phyloP scores from a whole-genome alignment of 805 yeast genomes.

The Starmerella tilneyi region DNA sequence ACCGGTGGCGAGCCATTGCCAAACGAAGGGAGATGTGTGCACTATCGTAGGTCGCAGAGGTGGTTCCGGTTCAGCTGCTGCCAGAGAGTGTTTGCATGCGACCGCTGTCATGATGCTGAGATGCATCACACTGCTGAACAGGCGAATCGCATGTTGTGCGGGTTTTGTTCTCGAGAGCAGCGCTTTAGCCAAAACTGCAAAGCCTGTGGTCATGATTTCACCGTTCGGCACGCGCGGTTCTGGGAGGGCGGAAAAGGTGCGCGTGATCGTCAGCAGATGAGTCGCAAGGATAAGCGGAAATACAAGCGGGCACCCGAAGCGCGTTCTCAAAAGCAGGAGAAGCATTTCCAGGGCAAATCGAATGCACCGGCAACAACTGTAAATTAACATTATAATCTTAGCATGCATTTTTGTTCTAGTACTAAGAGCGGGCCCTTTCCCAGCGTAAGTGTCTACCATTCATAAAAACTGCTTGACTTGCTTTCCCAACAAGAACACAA shows the following conservation, averaged over 20 bases:
- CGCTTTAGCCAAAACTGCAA: constrained; percentile 31
- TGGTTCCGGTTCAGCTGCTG: constrained; percentile 40
- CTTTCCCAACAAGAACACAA: no score
- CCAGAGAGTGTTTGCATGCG: constrained; percentile 36
- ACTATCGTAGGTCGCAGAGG: constrained; percentile 34
- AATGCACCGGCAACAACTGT: no score
- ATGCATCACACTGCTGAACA: constrained; percentile 32
- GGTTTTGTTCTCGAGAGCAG: constrained; percentile 36
- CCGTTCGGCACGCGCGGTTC: constrained; percentile 31
- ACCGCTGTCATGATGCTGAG: constrained; percentile 35
- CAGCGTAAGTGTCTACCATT: no score
- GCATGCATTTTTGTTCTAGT: no score
- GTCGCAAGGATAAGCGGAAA: constrained; percentile 36
- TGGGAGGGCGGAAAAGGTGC: constrained; percentile 41
- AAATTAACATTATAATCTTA: no score
- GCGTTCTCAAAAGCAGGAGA: constrained; percentile 10
- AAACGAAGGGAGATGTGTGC: constrained; percentile 33
- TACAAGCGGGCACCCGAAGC: constrained; percentile 27
- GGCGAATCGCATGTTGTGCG: constrained; percentile 37
- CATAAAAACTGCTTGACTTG: no score
- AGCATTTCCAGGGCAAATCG: constrained; percentile 23
- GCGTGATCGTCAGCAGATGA: constrained; percentile 34
- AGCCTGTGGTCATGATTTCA: constrained; percentile 33
- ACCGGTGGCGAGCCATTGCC: constrained; percentile 35
- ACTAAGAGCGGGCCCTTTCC: no score